Base-by-base conservation (phyloP, 345 rosid species). In the Citrus trifoliata region DNA sequence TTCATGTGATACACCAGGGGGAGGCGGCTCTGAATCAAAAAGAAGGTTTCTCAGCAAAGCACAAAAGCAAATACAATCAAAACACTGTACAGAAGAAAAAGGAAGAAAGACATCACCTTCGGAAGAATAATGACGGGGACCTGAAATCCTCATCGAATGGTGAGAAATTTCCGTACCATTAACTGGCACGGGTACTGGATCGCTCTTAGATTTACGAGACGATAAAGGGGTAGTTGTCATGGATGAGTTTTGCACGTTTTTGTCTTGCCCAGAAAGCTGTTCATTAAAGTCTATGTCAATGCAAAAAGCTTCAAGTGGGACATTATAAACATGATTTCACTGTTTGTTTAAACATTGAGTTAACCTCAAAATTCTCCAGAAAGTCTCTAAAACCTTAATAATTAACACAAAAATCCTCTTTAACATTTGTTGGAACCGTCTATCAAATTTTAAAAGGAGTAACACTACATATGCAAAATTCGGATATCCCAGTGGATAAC, bases 261-360 rank as follows among this genome's bases (percentile, higher is more conserved):
- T 96, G 80, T 94, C 99, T 82, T 90, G 95, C 74, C 98, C 97
- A 62, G 97, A 96, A 79, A 93, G 90, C 98, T 93, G 89, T 76
- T 73, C 58, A 78, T 53, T 0, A 69, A 64, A 64, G 3, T 21
- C 32, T 65, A 35, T 37, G 25, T 78, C 78, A 79, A 42, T 18
- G 66, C 40, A n/a, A 72, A 67, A 76, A 14, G n/a, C 38, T 30
- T 42, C 60, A 10, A 75, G 42, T 7, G 7, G 22, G 61, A 35
- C 7, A 40, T 28, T 33, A 28, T 6, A 22, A 74, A 22, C 60
- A 63, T 32, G 4, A 14, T n/a, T 25, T 21, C 68, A 46, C 22
- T 24, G 21, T 48, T 28, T 51, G 58, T 28, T 61, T 8, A 18
- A 53, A 71, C 10, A 53, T 21, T 19, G 2, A 28, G 9, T 19